Evolutionary conservation across 441 rosid genomes (phyloP), one percentile per base, ranked within the genome.

Genomic region (Euphorbia corollata): DNA sequence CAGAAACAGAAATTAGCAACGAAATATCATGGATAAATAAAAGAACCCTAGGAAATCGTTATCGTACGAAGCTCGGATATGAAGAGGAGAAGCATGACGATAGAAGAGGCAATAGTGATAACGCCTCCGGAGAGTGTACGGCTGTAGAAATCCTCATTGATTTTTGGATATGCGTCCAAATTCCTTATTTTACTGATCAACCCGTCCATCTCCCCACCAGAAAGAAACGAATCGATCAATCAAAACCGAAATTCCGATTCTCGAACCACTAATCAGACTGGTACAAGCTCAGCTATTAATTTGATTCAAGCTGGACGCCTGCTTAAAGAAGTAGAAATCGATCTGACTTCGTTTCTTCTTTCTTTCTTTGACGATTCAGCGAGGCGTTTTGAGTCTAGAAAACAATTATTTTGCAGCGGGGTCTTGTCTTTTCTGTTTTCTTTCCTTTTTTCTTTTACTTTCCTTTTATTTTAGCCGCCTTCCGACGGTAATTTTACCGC

Each of bases 91-190:
- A 85, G 65, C 98, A 93, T 93, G 77, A 93, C 73, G 62, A 90
- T 65, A 79, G 98, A 87, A 71, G 98, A 93, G 65, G 81, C 68
- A 69, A 93, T 77, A 41, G 98, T 90, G 73, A 93, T 89, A 61
- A 90, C 78, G 64, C 98, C 98, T 54, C 97, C 97, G 80, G 95
- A 87, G 65, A 90, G 85, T 0, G 98, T 89, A 11, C 93, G 94
- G 81, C 95, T 86, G 71, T 90, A 90, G 77, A 93, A 93, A 79
- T 93, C 98, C 76, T 93, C 97, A 16, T 93, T 93, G 82, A 90
- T 82, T 74, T 90, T 93, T 0, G 98, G 97, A 75, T 90, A 90
- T 0, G 96, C 98, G 65, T 90, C 98, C 76, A 90, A 80, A 76
- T 79, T 89, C 83, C 92, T 77, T 43, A 89, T 65, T 86, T 78